Evolutionary conservation across 805 yeast species (phyloP), one percentile per base, ranked within the genome.

Genomic region (Brettanomyces bruxellensis): DNA sequence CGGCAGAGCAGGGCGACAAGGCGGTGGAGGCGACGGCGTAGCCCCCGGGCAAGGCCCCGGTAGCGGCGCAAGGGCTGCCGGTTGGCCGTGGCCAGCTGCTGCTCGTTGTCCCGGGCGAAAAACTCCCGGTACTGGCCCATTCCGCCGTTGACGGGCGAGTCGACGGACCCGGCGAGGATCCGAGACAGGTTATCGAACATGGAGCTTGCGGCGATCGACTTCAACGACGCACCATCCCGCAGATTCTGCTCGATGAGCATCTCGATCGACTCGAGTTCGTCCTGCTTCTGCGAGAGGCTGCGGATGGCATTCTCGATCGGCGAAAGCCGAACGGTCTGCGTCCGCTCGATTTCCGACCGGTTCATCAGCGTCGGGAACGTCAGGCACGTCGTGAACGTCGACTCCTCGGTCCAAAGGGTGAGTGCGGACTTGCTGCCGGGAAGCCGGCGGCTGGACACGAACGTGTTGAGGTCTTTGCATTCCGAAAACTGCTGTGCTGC

Each of bases 61-160:
- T 53, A 46, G 11, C 55, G 55, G 23, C 52, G 59, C 36, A 32
- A 62, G 58, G 45, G 40, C 35, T 53, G 55, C 4, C 53, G 52
- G 37, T 45, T 47, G 23, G 49, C 52, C 30, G 48, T 39, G 36
- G 47, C 46, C 22, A 18, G 7, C 32, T 48, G 44, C 9, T 44
- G 40, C 6, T 34, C 44, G 25, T 34, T 38, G 14, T 25, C n/a
- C 3, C 56, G 57, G 45, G 66, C 60, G 58, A 85, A 77, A 59
- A 88, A 86, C 2, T 75, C 75, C 46, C 90, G 72, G 64, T 85
- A 88, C 59, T 84, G 88, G 2, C 87, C 86, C 51, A 88, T 86
- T 48, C 96, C 96, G 34, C 96, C 96, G 60, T 88, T 88, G 5
- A 88, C 91, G 3, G 96, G 96, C 0, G 96, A 79, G 60, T 87